A percentile compares a stretch with the other conserved stretches of the same genome.
These are phyloP conservation scores for Claviceps arundinis DNA, from an alignment of 2,329 filamentous ascomycete genomes.

Conservation along the genomic window DNA sequence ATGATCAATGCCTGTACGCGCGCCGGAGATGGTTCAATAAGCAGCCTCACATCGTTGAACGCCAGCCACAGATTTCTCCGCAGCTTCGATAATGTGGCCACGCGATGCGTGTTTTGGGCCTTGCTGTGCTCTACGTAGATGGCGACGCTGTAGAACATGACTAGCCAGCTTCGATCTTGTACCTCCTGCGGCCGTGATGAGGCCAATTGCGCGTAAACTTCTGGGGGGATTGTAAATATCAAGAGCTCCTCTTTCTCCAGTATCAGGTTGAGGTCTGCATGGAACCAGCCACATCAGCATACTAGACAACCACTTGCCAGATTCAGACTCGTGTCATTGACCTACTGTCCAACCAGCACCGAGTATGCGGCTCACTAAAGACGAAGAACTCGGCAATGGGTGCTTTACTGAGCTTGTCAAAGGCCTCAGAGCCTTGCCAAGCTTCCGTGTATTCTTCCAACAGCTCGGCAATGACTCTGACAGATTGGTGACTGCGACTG, in stretches of 20 bases:
- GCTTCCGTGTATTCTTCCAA: neutral
- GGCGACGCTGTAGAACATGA: slow-evolving; percentile 4
- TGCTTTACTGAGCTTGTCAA: neutral
- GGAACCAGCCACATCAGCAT: neutral
- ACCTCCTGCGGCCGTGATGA: neutral
- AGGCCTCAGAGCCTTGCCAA: neutral
- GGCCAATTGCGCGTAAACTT: neutral
- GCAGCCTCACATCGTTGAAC: slow-evolving; percentile 3
- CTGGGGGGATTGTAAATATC: neutral
- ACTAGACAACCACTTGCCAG: neutral
- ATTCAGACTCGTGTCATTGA: neutral
- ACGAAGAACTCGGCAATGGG: neutral
- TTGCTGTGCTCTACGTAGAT: neutral
- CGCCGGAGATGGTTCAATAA: neutral
- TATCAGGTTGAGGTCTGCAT: neutral
- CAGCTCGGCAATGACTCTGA: neutral
- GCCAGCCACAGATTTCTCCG: slow-evolving; percentile 2
- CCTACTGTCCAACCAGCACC: neutral
- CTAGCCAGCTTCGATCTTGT: slow-evolving; percentile 2
- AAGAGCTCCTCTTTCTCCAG: neutral
- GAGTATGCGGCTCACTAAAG: neutral
- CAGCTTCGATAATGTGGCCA: neutral
- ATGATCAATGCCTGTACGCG: slow-evolving; percentile 2
- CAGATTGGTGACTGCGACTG: neutral
- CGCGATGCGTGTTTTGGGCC: neutral